Conservation (phyloP, 768 basidiomycete species). For the Tubosaeta brunneosetosa region DNA sequence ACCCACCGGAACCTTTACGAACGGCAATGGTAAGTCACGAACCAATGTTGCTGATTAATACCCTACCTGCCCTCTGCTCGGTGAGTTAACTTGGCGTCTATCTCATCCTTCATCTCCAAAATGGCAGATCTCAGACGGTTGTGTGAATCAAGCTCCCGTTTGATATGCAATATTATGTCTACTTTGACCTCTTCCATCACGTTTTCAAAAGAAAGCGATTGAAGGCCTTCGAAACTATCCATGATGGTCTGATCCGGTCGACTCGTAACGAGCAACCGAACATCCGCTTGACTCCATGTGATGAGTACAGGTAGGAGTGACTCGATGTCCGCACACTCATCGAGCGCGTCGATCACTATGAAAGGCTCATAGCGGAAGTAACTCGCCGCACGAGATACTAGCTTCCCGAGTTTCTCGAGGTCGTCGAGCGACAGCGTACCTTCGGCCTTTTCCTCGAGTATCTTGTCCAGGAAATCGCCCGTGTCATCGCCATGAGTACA, state of each 20-base stretch:
- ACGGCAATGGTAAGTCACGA: background rate
- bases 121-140: background rate
- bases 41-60: too few species aligned
- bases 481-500: background rate
- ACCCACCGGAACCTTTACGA: constrained; percentile 3
- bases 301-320: background rate
- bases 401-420: background rate
- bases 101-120: background rate
- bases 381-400: background rate
- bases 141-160: background rate
- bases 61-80: constrained; percentile 1
- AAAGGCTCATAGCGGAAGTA: background rate
- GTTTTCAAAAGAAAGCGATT: background rate
- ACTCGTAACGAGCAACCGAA: constrained; percentile 1
- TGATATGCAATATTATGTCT: background rate
- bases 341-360: constrained; percentile 9
- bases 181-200: background rate
- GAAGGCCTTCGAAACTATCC: background rate
- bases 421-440: background rate
- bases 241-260: background rate
- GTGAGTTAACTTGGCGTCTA: background rate
- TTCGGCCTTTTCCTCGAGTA: background rate
- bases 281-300: background rate
- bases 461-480: background rate
- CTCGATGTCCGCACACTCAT: constrained; percentile 4